Evolutionary conservation across 2,329 filamentous ascomycete species (phyloP).

Genomic region (Cytospora piceae): DNA sequence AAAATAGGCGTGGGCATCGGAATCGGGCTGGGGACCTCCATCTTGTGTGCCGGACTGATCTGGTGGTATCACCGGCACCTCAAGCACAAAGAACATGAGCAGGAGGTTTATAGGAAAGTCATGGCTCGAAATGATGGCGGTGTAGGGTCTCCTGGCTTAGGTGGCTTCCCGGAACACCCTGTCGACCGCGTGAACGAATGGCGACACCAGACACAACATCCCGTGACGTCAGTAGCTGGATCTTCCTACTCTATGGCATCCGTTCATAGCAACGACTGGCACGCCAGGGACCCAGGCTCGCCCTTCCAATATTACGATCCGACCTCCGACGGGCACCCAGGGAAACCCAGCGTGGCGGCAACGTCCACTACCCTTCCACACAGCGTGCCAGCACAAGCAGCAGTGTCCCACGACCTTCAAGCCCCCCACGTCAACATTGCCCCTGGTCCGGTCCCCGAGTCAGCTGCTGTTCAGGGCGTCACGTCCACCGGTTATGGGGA

Average conservation of each 20-base stretch:
- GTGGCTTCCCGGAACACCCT: neutral
- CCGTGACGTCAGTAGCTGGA: neutral
- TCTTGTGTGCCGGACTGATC: conserved; percentile 3
- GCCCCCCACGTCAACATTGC: neutral
- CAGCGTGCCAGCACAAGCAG: neutral
- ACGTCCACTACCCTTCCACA: too few species aligned
- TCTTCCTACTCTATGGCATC: conserved; percentile 10
- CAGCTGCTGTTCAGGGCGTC: conserved; percentile 5
- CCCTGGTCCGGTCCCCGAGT: neutral
- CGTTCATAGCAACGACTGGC: conserved; percentile 11
- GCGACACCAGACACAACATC: conserved; percentile 10
- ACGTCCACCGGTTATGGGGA: neutral
- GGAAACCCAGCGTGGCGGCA: neutral
- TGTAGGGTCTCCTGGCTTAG: neutral
- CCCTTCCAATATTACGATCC: conserved; percentile 20
- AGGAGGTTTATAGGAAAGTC: conserved; percentile 18
- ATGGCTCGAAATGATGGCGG: neutral
- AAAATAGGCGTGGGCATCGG: conserved; percentile 14
- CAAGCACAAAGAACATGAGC: conserved; percentile 16
- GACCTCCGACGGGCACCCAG: neutral
- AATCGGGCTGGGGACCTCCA: conserved; percentile 8
- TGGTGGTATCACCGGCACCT: conserved; percentile 19
- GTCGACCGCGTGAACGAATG: conserved; percentile 12
- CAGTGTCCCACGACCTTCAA: neutral
- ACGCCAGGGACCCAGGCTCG: neutral